Conservation (phyloP, 805 yeast species). For the Pichia paraexigua region DNA sequence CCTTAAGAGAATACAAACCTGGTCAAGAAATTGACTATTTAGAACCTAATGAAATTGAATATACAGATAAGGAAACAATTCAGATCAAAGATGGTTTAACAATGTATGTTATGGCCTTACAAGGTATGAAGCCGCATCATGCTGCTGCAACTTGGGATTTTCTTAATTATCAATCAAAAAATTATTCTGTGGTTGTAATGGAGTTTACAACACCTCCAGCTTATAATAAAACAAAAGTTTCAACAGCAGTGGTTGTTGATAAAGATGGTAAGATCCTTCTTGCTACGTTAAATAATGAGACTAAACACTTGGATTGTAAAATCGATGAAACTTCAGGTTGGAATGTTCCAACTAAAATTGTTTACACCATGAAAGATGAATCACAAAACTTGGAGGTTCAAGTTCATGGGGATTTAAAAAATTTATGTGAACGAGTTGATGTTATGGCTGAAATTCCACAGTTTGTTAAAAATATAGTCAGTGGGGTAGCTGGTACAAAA, state of each 20-base stretch:
- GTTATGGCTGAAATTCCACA: constrained; percentile 96
- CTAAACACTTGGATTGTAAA: constrained; percentile 46
- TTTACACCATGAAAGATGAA: constrained; percentile 40
- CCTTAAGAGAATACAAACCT: constrained; percentile 29
- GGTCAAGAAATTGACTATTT: constrained; percentile 15
- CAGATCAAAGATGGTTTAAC: constrained; percentile 37
- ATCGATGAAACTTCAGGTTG: constrained; percentile 83
- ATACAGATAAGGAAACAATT: constrained; percentile 6
- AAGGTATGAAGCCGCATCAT: constrained; percentile 99
- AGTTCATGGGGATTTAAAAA: constrained; percentile 52
- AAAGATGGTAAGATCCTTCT: constrained; percentile 51
- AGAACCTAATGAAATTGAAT: constrained; percentile 9
- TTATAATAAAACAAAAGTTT: constrained; percentile 75
- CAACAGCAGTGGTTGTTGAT: constrained; percentile 66
- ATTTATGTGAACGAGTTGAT: constrained; percentile 82
- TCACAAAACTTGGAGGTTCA: constrained; percentile 35
- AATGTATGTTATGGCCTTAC: constrained; percentile 93
- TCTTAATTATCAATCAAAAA: constrained; percentile 73
- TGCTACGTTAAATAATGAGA: constrained; percentile 59
- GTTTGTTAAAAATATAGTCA: constrained; percentile 86
- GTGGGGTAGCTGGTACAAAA: constrained; percentile 91
- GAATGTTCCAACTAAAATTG: constrained; percentile 72
- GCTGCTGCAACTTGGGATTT: constrained; percentile 98
- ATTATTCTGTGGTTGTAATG: constrained; percentile 75
- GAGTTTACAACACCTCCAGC: constrained; percentile 92